Evolutionary conservation across 2,329 filamentous ascomycete species (phyloP).

Genomic region (Fusarium miscanthi): DNA sequence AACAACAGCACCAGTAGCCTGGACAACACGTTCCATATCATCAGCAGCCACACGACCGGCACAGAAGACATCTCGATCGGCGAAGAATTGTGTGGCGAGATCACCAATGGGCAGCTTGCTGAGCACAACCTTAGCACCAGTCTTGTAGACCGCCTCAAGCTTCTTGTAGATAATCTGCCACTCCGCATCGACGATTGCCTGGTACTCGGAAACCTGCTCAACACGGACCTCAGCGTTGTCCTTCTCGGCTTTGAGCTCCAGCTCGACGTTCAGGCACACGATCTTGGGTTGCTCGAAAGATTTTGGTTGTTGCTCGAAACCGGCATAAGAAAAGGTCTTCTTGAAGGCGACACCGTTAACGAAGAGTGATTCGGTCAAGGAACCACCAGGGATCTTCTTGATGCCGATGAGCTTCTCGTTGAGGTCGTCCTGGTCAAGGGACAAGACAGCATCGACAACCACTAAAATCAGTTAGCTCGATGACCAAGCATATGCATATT

Average conservation of each 20-base stretch:
- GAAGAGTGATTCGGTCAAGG: constrained; percentile 94
- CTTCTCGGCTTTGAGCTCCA: constrained; percentile 98
- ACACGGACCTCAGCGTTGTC: constrained; percentile 98
- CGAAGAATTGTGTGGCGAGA: constrained; percentile 96
- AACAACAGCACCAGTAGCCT: constrained; percentile 90
- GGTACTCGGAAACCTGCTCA: constrained; percentile 98
- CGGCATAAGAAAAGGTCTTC: constrained; percentile 99
- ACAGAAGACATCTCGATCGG: constrained; percentile 98
- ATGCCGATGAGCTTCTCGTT: constrained; percentile 98
- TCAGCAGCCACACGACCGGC: constrained; percentile 91
- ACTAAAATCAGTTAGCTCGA: constrained; percentile 65
- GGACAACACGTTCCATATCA: constrained; percentile 95
- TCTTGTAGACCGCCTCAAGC: constrained; percentile 93
- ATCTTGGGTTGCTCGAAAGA: constrained; percentile 94
- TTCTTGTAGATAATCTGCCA: constrained; percentile 99
- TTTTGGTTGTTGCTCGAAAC: constrained; percentile 99
- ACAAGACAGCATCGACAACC: constrained; percentile 96
- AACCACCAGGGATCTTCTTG: constrained; percentile 98
- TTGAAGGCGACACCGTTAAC: constrained; percentile 99
- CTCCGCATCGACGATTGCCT: constrained; percentile 98
- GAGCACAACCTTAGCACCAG: constrained; percentile 95
- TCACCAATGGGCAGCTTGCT: constrained; percentile 98
- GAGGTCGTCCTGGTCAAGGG: constrained; percentile 94
- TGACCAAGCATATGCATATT: background rate
- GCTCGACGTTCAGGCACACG: constrained; percentile 95